These are phyloP conservation scores for Saccharum spontaneum DNA, from an alignment of 176 grass and related monocot species.

Conservation along the genomic window DNA sequence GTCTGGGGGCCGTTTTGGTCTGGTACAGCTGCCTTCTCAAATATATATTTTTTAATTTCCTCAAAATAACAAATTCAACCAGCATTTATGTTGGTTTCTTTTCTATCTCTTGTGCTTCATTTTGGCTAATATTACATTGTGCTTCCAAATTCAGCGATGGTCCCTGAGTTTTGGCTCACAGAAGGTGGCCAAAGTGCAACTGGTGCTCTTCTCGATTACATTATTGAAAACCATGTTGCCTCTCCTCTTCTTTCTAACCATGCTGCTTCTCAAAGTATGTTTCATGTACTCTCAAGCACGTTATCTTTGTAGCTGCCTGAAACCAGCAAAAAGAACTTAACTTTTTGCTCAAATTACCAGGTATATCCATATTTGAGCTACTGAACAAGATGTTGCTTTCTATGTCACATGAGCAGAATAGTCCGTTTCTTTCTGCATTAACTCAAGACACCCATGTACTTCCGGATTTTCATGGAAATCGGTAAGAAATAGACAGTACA, in stretches of 20 bases:
- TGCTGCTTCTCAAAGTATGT: conserved; percentile 78
- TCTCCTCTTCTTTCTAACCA: conserved; percentile 77
- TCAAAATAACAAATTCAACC: not conserved
- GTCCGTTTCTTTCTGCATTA: conserved; percentile 74
- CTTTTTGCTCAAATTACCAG: conserved; percentile 49
- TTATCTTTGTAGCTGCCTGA: not conserved
- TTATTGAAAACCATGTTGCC: conserved; percentile 70
- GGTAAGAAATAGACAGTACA: conserved; percentile 50
- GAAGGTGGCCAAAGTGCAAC: conserved; percentile 98
- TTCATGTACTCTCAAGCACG: conserved; percentile 28
- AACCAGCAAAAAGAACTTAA: not conserved
- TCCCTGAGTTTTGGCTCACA: conserved; percentile 90
- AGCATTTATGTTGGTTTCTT: conserved; percentile 28
- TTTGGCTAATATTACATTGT: conserved; percentile 14
- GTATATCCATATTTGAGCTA: conserved; percentile 81
- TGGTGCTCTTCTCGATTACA: conserved; percentile 82
- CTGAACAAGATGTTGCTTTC: conserved; percentile 84
- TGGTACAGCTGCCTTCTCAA: conserved; percentile 48
- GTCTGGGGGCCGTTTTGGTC: conserved; percentile 99
- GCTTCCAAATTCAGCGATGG: conserved; percentile 66
- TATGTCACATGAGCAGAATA: conserved; percentile 63
- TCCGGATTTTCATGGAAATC: conserved; percentile 95
- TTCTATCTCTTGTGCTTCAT: conserved; percentile 4
- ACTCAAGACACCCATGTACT: conserved; percentile 87
- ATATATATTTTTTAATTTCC: not conserved